Evolutionary conservation across 2,329 filamentous ascomycete species (phyloP).

Genomic region (Alternaria tenuissima): DNA sequence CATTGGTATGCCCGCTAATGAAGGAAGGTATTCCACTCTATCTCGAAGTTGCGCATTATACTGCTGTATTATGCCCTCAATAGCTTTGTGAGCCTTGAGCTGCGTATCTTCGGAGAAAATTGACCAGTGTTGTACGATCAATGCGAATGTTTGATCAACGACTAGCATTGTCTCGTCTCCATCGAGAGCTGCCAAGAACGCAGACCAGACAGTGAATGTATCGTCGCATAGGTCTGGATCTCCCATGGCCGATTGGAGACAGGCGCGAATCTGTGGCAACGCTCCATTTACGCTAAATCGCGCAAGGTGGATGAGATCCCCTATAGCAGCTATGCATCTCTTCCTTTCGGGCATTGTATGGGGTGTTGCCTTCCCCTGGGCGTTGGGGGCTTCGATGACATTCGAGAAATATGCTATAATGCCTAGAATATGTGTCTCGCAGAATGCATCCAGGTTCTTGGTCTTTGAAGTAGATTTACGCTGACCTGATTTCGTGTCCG

Average conservation of each 20-base stretch:
- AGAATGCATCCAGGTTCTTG: slow-evolving; percentile 73
- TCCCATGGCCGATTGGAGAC: slow-evolving; percentile 82
- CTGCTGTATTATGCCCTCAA: slow-evolving; percentile 71
- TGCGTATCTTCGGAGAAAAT: slow-evolving; percentile 69
- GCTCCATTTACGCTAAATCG: slow-evolving; percentile 77
- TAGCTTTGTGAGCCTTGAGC: slow-evolving; percentile 66
- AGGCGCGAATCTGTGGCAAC: slow-evolving; percentile 94
- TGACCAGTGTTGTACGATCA: slow-evolving; percentile 83
- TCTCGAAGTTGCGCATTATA: slow-evolving; percentile 69
- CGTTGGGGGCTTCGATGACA: slow-evolving; percentile 72
- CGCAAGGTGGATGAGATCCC: slow-evolving; percentile 84
- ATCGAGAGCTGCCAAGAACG: slow-evolving; percentile 74
- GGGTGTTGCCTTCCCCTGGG: slow-evolving; percentile 50
- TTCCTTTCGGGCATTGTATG: slow-evolving; percentile 73
- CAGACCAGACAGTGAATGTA: slow-evolving; percentile 84
- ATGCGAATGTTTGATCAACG: slow-evolving; percentile 87
- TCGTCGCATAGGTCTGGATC: slow-evolving; percentile 76
- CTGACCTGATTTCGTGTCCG: slow-evolving; percentile 57
- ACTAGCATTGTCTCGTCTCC: slow-evolving; percentile 81
- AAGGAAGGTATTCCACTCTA: slow-evolving; percentile 79
- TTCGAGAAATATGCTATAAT: slow-evolving; percentile 85
- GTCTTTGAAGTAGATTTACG: slow-evolving; percentile 57
- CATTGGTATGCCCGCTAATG: slow-evolving; percentile 73
- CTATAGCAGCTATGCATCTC: slow-evolving; percentile 81
- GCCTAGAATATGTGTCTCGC: slow-evolving; percentile 84